phyloP scores from a whole-genome alignment of 2,329 filamentous ascomycete species.

The Ascochyta rabiei region DNA sequence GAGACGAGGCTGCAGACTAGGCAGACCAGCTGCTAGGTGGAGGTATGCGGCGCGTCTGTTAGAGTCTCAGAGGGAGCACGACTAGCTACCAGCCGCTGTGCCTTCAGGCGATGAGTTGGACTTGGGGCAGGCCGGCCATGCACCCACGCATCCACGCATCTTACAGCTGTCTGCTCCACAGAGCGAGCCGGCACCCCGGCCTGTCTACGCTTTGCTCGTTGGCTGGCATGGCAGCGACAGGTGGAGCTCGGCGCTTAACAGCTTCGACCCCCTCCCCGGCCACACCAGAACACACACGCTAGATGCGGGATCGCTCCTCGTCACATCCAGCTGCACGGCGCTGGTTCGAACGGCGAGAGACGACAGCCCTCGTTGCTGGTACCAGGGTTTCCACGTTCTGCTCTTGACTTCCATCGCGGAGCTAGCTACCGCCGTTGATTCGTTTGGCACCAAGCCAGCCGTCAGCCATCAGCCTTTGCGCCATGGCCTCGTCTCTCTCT shows the following conservation, averaged over 20 bases:
- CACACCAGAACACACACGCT: background rate
- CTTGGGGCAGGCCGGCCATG: conserved; percentile 6
- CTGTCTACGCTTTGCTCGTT: background rate
- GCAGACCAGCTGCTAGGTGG: conserved; percentile 31
- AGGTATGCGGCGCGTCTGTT: conserved; percentile 10
- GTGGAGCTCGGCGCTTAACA: conserved; percentile 14
- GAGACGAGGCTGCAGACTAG: conserved; percentile 1
- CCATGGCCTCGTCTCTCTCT: background rate
- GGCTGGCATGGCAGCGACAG: background rate
- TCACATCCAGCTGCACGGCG: conserved; percentile 18
- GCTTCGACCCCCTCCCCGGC: background rate
- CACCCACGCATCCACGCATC: background rate
- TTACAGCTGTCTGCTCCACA: conserved; percentile 15
- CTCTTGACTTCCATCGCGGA: background rate
- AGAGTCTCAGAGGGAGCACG: background rate
- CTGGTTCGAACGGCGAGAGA: conserved; percentile 16
- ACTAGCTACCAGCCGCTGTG: background rate
- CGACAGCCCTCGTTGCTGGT: conserved; percentile 4
- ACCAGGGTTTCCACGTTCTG: background rate
- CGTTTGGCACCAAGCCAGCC: background rate
- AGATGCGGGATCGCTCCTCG: conserved; percentile 16
- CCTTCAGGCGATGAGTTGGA: conserved; percentile 4
- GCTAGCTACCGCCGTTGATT: background rate
- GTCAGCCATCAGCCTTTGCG: background rate
- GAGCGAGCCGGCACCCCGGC: background rate